phyloP scores from a whole-genome alignment of 306 rosid species.

The Prunus davidiana region DNA sequence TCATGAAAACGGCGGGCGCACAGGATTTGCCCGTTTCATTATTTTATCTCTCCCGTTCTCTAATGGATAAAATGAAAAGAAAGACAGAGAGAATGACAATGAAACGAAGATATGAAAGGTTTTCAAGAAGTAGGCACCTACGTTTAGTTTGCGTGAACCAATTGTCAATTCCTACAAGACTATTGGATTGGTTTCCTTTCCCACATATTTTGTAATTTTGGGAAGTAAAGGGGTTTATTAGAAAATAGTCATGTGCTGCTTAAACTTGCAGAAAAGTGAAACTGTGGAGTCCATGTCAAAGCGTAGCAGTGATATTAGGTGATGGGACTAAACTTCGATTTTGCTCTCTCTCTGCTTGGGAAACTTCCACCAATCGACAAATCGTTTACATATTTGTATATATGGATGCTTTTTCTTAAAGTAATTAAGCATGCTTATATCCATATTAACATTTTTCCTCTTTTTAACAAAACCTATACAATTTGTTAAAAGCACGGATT shows the following conservation, averaged over 20 bases:
- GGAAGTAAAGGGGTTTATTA: background rate
- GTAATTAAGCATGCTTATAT: background rate
- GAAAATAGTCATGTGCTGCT: background rate
- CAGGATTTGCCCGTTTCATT: background rate
- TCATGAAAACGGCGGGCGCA: background rate
- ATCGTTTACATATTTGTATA: background rate
- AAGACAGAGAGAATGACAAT: too few relatives aligned
- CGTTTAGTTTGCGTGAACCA: background rate
- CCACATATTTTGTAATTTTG: background rate
- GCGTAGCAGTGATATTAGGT: background rate
- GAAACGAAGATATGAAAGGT: too few relatives aligned
- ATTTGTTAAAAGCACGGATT: background rate
- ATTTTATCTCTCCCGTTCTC: too few relatives aligned
- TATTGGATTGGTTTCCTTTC: too few relatives aligned
- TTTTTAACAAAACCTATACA: background rate
- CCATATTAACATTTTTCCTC: background rate
- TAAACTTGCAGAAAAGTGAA: background rate
- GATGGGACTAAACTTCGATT: background rate
- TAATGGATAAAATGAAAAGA: too few relatives aligned
- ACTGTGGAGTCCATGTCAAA: background rate
- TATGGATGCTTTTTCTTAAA: background rate
- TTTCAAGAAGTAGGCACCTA: too few relatives aligned
- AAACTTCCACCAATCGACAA: constrained; percentile 4
- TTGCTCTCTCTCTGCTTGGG: background rate
- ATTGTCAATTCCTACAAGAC: background rate